Conservation (phyloP, 2,329 filamentous ascomycete species). For the Alternaria ventricosa region DNA sequence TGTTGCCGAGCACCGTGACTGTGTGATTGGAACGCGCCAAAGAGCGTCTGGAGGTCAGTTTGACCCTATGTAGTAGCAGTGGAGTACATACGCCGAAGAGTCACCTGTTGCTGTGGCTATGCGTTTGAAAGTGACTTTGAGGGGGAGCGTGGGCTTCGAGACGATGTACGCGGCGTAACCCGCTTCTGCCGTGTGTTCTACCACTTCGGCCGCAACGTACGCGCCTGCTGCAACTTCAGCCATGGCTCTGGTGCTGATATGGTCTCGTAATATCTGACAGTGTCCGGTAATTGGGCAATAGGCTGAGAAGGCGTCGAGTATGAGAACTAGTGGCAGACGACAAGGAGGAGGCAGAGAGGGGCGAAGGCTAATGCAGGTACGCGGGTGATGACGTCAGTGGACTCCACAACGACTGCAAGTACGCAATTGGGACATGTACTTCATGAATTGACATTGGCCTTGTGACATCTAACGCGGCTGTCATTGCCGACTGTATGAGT, state of each 20-base stretch:
- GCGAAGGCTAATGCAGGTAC: slow-evolving; percentile 9
- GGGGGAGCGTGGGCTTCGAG: slow-evolving; percentile 51
- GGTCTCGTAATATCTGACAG: neutral
- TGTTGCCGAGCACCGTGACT: slow-evolving; percentile 50
- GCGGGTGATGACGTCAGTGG: slow-evolving; percentile 10
- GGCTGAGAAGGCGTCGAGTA: neutral
- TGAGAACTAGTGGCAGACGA: neutral
- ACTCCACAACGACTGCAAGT: slow-evolving; percentile 1
- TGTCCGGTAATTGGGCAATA: neutral
- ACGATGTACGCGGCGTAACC: slow-evolving; percentile 52
- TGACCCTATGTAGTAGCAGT: neutral
- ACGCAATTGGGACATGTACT: neutral
- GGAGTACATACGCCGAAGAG: slow-evolving; percentile 31
- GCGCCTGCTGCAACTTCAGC: slow-evolving; percentile 51
- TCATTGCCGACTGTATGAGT: neutral
- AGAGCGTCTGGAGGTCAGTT: slow-evolving; percentile 32
- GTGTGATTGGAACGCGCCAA: slow-evolving; percentile 49
- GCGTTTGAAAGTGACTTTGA: slow-evolving; percentile 52
- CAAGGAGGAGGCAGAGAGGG: neutral
- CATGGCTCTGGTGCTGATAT: slow-evolving; percentile 28
- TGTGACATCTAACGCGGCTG: neutral
- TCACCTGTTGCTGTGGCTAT: slow-evolving; percentile 49
- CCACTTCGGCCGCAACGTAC: slow-evolving; percentile 47
- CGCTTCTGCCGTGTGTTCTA: slow-evolving; percentile 50
- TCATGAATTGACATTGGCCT: neutral